These are phyloP conservation scores for Naegleria lovaniensis DNA, from an alignment of 208 protist genomes.

Conservation along the genomic window DNA sequence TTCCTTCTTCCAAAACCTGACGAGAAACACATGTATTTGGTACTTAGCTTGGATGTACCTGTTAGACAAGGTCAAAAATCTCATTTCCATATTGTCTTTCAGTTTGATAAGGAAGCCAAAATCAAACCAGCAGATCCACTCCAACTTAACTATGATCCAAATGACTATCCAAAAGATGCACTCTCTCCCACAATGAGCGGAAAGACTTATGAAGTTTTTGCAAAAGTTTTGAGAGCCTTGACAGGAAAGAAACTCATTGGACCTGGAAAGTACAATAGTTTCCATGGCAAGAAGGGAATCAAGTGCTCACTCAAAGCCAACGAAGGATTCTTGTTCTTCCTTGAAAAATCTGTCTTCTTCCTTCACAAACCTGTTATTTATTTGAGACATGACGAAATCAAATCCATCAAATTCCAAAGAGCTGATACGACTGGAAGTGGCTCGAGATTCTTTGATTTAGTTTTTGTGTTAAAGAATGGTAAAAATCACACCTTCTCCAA, in stretches of 20 bases:
- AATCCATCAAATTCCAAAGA: conserved; percentile 7
- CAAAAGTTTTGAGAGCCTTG: conserved; percentile 16
- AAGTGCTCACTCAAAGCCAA: conserved; percentile 3
- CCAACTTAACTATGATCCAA: not conserved
- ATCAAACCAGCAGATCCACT: not conserved
- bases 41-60: not conserved
- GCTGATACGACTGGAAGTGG: not conserved
- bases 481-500: not conserved
- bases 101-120: not conserved
- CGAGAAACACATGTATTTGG: conserved; percentile 10
- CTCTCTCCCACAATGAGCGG: not conserved
- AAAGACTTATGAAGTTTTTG: not conserved
- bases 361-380: conserved; percentile 20
- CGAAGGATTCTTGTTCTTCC: conserved; percentile 23
- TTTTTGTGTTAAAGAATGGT: not conserved
- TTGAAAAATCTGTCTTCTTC: conserved; percentile 22
- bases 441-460: conserved; percentile 9
- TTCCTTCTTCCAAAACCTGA: conserved; percentile 20
- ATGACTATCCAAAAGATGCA: not conserved
- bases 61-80: conserved; percentile 1
- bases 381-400: conserved; percentile 15
- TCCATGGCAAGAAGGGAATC: not conserved
- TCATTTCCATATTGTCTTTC: not conserved
- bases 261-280: not conserved
- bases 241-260: conserved; percentile 1